phyloP scores from a whole-genome alignment of 2,329 filamentous ascomycete genomes.

The Helotiales sp. region DNA sequence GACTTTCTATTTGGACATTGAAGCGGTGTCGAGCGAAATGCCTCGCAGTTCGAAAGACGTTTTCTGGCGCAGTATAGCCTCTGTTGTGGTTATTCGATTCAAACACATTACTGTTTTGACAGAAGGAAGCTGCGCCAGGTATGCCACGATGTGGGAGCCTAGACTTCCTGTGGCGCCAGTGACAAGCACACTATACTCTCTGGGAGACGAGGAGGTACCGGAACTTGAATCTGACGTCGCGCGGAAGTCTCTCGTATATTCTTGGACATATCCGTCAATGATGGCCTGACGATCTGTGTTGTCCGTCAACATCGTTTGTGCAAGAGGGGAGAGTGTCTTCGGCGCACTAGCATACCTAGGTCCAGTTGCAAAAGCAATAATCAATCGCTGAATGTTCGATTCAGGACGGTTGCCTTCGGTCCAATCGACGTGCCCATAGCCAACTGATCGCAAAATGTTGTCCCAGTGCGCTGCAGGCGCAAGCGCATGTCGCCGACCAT shows the following conservation, averaged over 20 bases:
- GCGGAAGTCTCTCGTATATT: not conserved
- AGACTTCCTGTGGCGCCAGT: slow-evolving; percentile 36
- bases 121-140: slow-evolving; percentile 28
- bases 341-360: not conserved
- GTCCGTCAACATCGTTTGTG: not conserved
- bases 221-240: not conserved
- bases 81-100: slow-evolving; percentile 40
- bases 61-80: slow-evolving; percentile 37
- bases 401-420: slow-evolving; percentile 21
- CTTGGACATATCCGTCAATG: not conserved
- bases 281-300: not conserved
- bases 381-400: slow-evolving; percentile 6
- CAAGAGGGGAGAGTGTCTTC: not conserved
- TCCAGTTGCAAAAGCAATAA: not conserved
- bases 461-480: slow-evolving; percentile 13
- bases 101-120: slow-evolving; percentile 44
- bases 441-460: slow-evolving; percentile 3
- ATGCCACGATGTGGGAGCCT: slow-evolving; percentile 38
- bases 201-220: not conserved
- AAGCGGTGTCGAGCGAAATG: slow-evolving; percentile 23
- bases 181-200: not conserved
- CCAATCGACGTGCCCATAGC: slow-evolving; percentile 14
- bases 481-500: slow-evolving; percentile 26
- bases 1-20: slow-evolving; percentile 40
- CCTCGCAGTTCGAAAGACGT: slow-evolving; percentile 33